phyloP scores from a whole-genome alignment of 495 filamentous ascomycete genomes.

The Parathielavia hyrcaniae region DNA sequence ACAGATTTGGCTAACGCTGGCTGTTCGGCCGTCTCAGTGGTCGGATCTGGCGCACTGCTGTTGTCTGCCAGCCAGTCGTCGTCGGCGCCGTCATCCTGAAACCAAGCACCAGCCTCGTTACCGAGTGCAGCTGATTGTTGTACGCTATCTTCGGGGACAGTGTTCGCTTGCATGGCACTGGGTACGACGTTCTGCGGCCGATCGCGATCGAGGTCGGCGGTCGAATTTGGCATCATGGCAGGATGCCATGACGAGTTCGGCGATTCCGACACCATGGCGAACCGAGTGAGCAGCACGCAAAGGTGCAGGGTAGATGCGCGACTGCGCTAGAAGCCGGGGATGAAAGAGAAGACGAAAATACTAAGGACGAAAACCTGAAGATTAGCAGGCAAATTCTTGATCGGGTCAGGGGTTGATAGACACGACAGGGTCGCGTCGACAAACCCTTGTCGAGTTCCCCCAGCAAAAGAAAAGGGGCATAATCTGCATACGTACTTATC shows the following conservation, averaged over 20 bases:
- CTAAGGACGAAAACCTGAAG: conserved; percentile 12
- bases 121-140: not conserved
- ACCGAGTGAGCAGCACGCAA: conserved; percentile 31
- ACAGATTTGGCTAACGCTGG: conserved; percentile 19
- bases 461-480: conserved; percentile 4
- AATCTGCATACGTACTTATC: conserved; percentile 11
- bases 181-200: conserved; percentile 4
- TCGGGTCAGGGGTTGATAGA: conserved; percentile 3
- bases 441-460: conserved; percentile 16
- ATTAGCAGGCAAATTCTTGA: conserved; percentile 15
- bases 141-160: not conserved
- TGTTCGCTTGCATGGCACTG: not conserved
- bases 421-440: conserved; percentile 13
- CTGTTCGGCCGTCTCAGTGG: conserved; percentile 6
- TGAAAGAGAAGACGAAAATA: conserved; percentile 30
- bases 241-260: conserved; percentile 50
- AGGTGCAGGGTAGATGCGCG: conserved; percentile 20
- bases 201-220: conserved; percentile 22
- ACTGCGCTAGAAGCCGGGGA: conserved; percentile 4
- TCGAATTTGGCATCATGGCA: conserved; percentile 48
- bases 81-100: conserved; percentile 28
- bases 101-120: conserved; percentile 25
- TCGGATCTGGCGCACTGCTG: conserved; percentile 14
- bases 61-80: conserved; percentile 29
- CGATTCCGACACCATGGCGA: conserved; percentile 38